Evolutionary conservation across 257 asterid species (phyloP).

Genomic region (Solanum gracilifrons): DNA sequence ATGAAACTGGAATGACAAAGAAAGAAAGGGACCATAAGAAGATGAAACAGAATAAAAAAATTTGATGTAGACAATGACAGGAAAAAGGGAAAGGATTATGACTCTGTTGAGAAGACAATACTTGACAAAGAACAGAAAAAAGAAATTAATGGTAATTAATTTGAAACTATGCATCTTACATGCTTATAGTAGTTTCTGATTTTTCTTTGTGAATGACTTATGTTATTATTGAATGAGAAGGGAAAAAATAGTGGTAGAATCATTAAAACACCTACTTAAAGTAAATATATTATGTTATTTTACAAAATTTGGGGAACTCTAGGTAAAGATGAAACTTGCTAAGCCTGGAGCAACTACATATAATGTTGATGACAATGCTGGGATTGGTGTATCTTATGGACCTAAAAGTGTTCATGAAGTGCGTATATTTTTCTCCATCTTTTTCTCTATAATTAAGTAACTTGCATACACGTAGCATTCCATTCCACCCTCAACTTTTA

Average conservation of each 20-base stretch:
- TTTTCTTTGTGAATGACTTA: background rate
- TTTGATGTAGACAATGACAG: background rate
- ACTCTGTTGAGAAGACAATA: background rate
- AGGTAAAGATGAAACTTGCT: no score
- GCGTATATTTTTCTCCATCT: background rate
- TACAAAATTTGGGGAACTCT: no score
- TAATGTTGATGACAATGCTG: background rate
- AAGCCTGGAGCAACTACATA: background rate
- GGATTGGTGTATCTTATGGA: background rate
- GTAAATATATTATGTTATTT: no score
- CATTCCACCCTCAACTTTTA: background rate
- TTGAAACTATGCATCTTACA: background rate
- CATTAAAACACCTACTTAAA: no score
- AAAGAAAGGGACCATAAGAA: background rate
- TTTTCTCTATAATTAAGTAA: background rate
- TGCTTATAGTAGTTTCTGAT: background rate
- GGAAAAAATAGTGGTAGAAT: no score
- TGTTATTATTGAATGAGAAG: background rate
- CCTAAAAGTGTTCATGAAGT: background rate
- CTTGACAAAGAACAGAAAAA: background rate
- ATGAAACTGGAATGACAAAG: no score
- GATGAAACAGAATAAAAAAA: background rate
- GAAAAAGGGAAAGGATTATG: background rate
- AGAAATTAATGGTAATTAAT: background rate
- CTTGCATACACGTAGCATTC: background rate